Conservation (phyloP, 164 flowering plant species). For the Santalum album region DNA sequence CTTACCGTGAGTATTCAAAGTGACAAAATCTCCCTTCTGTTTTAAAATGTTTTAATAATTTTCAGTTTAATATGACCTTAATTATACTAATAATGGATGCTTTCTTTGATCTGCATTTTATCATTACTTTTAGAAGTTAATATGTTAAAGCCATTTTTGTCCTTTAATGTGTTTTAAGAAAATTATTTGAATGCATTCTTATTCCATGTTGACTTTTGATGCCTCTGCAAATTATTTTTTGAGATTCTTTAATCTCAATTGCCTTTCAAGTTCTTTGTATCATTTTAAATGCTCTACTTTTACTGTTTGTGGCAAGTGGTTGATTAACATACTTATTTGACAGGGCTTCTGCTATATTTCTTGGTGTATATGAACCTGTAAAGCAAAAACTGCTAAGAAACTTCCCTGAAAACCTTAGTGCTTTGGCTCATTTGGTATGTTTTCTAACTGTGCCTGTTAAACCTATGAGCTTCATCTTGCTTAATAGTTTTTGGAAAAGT, state of each 20-base stretch:
- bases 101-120: too few species aligned
- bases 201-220: too few species aligned
- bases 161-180: too few species aligned
- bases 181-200: too few species aligned
- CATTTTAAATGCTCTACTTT: too few species aligned
- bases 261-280: too few species aligned
- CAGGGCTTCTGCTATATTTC: slow-evolving; percentile 93
- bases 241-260: too few species aligned
- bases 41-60: too few species aligned
- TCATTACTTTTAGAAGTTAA: neutral
- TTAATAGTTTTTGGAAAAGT: neutral
- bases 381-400: slow-evolving; percentile 65
- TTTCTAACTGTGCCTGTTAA: neutral
- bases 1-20: slow-evolving; percentile 56
- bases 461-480: neutral
- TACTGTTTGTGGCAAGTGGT: neutral
- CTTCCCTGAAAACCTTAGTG: slow-evolving; percentile 79
- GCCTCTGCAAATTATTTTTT: too few species aligned
- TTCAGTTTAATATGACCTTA: too few species aligned
- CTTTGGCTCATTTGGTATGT: slow-evolving; percentile 88
- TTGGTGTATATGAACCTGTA: slow-evolving; percentile 92
- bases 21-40: neutral
- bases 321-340: slow-evolving; percentile 12
- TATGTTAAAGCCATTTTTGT: too few species aligned
- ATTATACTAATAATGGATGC: too few species aligned